Conservation (phyloP, 768 basidiomycete species). For the Lentinula raphanica region DNA sequence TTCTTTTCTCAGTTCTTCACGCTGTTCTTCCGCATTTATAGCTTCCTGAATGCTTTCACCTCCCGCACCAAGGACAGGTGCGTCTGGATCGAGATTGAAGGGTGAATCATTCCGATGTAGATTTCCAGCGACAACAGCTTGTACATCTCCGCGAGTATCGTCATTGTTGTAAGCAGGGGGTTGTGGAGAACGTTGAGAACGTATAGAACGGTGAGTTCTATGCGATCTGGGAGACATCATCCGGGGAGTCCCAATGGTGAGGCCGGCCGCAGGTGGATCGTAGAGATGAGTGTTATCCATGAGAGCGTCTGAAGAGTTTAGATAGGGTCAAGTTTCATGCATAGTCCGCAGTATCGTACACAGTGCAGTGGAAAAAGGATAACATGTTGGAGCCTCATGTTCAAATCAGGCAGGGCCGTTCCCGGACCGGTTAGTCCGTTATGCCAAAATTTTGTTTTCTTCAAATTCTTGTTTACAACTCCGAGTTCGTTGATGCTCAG, state of each 20-base stretch:
- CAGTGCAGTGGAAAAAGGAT: neutral
- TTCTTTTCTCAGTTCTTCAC: neutral
- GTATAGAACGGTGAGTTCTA: neutral
- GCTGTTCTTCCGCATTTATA: neutral
- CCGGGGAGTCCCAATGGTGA: constrained; percentile 1
- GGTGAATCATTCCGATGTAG: constrained; percentile 1
- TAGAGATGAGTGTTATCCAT: neutral
- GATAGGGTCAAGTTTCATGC: neutral
- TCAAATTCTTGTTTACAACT: too few species aligned
- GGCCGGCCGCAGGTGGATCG: neutral
- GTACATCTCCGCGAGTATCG: neutral
- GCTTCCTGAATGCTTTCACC: neutral
- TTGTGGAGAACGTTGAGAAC: neutral
- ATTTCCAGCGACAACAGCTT: neutral
- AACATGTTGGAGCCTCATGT: neutral
- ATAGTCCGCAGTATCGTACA: neutral
- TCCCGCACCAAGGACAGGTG: constrained; percentile 4
- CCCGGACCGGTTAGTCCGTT: neutral
- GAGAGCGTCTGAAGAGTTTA: neutral
- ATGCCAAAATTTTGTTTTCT: too few species aligned
- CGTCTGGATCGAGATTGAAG: constrained; percentile 2
- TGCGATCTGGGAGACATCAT: constrained; percentile 7
- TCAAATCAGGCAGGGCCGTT: too few species aligned
- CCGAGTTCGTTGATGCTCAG: constrained; percentile 48
- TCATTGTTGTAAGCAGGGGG: neutral